Evolutionary conservation across 1,139 yeast species (phyloP).

Genomic region (Spencermartinsiella ligniputridi): DNA sequence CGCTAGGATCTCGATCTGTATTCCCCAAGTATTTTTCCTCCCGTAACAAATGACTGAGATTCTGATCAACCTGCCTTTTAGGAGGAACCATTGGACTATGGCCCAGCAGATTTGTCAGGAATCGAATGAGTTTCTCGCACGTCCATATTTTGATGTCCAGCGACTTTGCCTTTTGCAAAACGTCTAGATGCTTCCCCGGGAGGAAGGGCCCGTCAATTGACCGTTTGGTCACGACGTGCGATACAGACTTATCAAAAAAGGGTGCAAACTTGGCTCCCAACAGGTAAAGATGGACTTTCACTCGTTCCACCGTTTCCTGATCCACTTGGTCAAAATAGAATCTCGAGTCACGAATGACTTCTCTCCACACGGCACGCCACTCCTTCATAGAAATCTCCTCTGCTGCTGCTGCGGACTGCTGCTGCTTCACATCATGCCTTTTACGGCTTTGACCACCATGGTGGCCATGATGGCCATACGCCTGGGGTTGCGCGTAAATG

Average conservation of each 20-base stretch:
- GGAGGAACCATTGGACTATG: conserved; percentile 15
- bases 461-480: background rate
- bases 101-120: conserved; percentile 68
- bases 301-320: conserved; percentile 44
- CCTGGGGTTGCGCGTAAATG: background rate
- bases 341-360: conserved; percentile 65
- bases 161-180: conserved; percentile 58
- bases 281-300: conserved; percentile 36
- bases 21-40: conserved; percentile 87
- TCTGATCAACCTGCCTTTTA: conserved; percentile 5
- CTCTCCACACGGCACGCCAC: conserved; percentile 84
- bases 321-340: conserved; percentile 81
- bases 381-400: conserved; percentile 19
- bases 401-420: conserved; percentile 11
- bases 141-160: conserved; percentile 80
- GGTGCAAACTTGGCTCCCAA: conserved; percentile 49
- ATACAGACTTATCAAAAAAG: conserved; percentile 73
- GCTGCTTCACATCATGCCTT: background rate
- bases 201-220: conserved; percentile 34
- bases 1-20: conserved; percentile 82
- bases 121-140: conserved; percentile 77
- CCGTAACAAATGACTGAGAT: conserved; percentile 61
- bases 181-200: conserved; percentile 47
- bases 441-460: background rate
- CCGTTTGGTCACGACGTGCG: conserved; percentile 75